Evolutionary conservation across 1,284 basidiomycete genomes (phyloP), one percentile per base, ranked within the genome.

Genomic region (Boletellus dicymbophilus): DNA sequence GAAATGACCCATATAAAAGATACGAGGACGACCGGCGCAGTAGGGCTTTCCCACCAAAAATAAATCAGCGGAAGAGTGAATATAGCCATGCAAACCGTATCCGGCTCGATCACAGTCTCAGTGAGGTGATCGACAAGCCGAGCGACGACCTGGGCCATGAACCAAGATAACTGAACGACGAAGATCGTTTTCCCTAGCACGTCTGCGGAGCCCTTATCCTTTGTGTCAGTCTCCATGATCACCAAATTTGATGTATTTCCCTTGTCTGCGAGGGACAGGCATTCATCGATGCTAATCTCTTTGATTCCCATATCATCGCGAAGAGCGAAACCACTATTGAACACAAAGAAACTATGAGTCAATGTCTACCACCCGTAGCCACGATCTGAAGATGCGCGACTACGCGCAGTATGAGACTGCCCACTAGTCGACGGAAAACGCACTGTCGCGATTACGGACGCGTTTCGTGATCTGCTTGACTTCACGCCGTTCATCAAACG

Each of bases 41-140:
- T 59, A 53, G 3, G 71, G 71, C 46, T 73, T 73, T n/a, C 9
- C 69, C 67, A 70, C 71, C 71, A 73, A 13, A 68, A 49, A 15
- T 46, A 38, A 43, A 67, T 70, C 25, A 61, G 60, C 2, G 63
- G 33, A 4, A 49, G 40, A 27, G 60, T 70, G 23, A 72, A 47
- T 0, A 52, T 28, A 1, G 66, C 64, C 47, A 66, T 67, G 3
- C 61, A 67, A 22, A 67, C 30, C 0, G 70, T 70, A 9, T 61
- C 48, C 4, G 72, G 46, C 49, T 73, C 71, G 12, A 72, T 50
- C 37, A 68, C 53, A 0, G 66, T 67, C 6, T 71, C 22, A 0
- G 56, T 46, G 1, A 73, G 61, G 8, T 52, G 26, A 12, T 59
- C 27, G 2, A 26, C 18, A 27, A 42, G 49, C 10, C 72, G 60